A percentile compares a stretch with the other conserved stretches of the same genome.
Evolutionary conservation across 441 rosid species (phyloP).

Genomic region (Kokia cookei): DNA sequence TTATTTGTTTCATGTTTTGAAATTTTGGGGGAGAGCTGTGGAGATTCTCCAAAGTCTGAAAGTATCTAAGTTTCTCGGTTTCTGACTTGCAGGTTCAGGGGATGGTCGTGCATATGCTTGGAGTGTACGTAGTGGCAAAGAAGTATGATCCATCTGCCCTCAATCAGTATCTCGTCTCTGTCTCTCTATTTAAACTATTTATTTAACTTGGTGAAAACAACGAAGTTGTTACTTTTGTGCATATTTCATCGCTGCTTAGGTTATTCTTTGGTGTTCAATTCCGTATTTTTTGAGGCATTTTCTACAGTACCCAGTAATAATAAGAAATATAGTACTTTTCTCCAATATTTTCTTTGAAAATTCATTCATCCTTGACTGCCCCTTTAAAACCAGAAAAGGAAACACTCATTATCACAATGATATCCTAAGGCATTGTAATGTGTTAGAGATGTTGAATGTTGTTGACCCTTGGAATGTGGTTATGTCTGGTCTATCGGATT

Average conservation of each 20-base stretch:
- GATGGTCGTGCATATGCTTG: slow-evolving; percentile 90
- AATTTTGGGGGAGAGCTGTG: background rate
- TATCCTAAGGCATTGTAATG: background rate
- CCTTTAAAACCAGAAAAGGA: background rate
- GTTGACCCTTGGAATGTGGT: background rate
- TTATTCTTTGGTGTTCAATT: background rate
- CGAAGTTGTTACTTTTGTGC: background rate
- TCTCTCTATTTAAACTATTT: background rate
- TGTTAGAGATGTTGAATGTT: background rate
- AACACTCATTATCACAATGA: background rate
- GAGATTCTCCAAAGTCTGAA: background rate
- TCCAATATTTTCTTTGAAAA: background rate
- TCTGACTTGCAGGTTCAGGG: slow-evolving; percentile 62
- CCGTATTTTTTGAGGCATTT: background rate
- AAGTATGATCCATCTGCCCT: slow-evolving; percentile 36
- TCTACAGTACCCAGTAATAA: background rate
- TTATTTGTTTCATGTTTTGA: background rate
- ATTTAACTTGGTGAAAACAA: background rate
- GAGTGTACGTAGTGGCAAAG: slow-evolving; percentile 85
- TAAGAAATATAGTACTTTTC: background rate
- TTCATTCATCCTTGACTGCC: background rate
- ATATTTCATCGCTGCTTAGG: background rate
- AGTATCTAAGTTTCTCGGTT: slow-evolving; percentile 12
- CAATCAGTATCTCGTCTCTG: background rate
- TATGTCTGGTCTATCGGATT: background rate